Conservation (phyloP, 164 flowering plant genomes). For the Litsea cubeba region DNA sequence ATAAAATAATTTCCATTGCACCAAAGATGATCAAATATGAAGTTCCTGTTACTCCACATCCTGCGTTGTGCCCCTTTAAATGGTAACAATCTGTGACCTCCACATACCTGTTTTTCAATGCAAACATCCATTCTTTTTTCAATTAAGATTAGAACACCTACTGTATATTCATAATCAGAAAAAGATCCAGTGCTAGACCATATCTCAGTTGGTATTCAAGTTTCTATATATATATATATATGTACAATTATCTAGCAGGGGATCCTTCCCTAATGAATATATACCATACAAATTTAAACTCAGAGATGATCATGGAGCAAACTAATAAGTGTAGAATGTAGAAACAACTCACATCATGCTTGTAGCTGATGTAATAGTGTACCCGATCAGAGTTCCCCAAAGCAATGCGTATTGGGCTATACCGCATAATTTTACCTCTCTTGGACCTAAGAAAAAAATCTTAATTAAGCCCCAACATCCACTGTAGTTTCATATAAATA, state of each 20-base stretch:
- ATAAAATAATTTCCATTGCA: constrained; percentile 26
- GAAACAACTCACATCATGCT: constrained; percentile 30
- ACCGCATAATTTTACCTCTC: constrained; percentile 18
- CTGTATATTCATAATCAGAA: not conserved
- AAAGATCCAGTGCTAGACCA: too few species aligned
- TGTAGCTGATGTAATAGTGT: constrained; percentile 26
- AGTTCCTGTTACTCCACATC: constrained; percentile 23
- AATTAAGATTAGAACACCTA: not conserved
- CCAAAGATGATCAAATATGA: constrained; percentile 28
- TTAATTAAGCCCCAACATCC: not conserved
- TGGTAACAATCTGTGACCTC: constrained; percentile 30
- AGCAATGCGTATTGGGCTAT: constrained; percentile 21
- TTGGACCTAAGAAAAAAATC: constrained; percentile 19
- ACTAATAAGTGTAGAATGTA: too few species aligned
- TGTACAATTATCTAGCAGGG: too few species aligned
- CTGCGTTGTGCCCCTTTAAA: constrained; percentile 23
- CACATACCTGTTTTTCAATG: constrained; percentile 19
- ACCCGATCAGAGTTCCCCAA: constrained; percentile 32
- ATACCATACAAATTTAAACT: too few species aligned
- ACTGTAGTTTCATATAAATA: not conserved
- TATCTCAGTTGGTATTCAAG: too few species aligned
- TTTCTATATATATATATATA: too few species aligned
- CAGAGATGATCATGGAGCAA: too few species aligned
- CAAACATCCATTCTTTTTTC: not conserved
- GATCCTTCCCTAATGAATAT: too few species aligned